Conservation (phyloP, 768 basidiomycete species). For the Clavaria fumosa region DNA sequence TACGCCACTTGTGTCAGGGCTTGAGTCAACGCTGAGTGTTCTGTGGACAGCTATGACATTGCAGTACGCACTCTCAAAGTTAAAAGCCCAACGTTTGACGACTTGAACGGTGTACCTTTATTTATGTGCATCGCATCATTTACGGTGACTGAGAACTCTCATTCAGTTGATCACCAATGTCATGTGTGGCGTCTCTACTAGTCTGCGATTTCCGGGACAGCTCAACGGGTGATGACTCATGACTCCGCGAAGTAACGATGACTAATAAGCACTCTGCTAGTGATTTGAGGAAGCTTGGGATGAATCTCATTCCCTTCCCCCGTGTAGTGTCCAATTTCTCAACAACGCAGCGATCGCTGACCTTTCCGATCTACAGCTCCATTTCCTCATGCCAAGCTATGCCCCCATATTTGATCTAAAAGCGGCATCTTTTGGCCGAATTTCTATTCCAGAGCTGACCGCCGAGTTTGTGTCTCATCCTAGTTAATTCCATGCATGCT, state of each 20-base stretch:
- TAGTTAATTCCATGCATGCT: neutral
- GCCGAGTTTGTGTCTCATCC: slow-evolving; percentile 35
- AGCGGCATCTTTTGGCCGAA: slow-evolving; percentile 41
- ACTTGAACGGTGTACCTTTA: slow-evolving; percentile 50
- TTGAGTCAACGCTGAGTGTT: neutral
- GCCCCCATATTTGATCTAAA: slow-evolving; percentile 72
- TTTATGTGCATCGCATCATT: neutral
- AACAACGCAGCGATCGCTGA: neutral
- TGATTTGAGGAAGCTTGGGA: slow-evolving; percentile 77
- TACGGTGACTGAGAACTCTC: slow-evolving; percentile 1
- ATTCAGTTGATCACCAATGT: slow-evolving; percentile 64
- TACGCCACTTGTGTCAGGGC: slow-evolving; percentile 14
- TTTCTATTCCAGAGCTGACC: slow-evolving; percentile 55
- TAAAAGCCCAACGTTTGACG: slow-evolving; percentile 42
- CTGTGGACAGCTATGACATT: slow-evolving; percentile 48
- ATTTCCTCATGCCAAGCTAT: slow-evolving; percentile 94
- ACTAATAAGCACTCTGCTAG: slow-evolving; percentile 25
- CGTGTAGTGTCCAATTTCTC: slow-evolving; percentile 35
- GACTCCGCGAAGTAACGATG: too few species aligned
- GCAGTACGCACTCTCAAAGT: slow-evolving; percentile 49
- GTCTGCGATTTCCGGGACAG: slow-evolving; percentile 86
- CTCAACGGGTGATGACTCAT: slow-evolving; percentile 84
- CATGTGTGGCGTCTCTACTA: slow-evolving; percentile 91
- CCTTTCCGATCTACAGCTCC: slow-evolving; percentile 37
- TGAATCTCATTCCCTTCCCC: slow-evolving; percentile 95